A percentile compares a stretch with the other conserved stretches of the same genome.
Evolutionary conservation across 1,284 basidiomycete genomes (phyloP).

Genomic region (Ustilago cynodontis): DNA sequence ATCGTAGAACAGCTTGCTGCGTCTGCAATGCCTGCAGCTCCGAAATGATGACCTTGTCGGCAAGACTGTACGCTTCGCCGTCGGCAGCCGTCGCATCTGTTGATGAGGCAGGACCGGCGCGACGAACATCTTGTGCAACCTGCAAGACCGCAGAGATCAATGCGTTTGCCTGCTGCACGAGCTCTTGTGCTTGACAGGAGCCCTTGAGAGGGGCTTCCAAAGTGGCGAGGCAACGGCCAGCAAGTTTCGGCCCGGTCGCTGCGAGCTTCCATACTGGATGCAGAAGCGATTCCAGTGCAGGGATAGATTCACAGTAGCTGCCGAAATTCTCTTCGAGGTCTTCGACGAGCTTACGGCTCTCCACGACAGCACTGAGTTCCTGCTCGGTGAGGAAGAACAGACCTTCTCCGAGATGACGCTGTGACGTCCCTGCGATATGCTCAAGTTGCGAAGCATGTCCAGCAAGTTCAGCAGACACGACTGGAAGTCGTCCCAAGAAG

Average conservation of each 20-base stretch:
- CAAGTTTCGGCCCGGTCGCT: background rate
- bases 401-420: background rate
- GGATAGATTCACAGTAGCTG: slow-evolving; percentile 9
- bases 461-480: slow-evolving; percentile 18
- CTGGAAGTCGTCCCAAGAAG: slow-evolving; percentile 14
- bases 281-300: slow-evolving; percentile 40
- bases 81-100: background rate
- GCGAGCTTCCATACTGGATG: slow-evolving; percentile 35
- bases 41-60: slow-evolving; percentile 45
- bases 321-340: slow-evolving; percentile 18
- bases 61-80: slow-evolving; percentile 23
- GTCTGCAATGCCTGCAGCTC: slow-evolving; percentile 34
- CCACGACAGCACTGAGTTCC: slow-evolving; percentile 16
- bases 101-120: slow-evolving; percentile 9
- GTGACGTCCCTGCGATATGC: slow-evolving; percentile 7
- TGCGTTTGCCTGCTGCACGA: slow-evolving; percentile 31
- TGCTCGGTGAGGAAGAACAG: slow-evolving; percentile 35
- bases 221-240: slow-evolving; percentile 25
- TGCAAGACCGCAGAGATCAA: slow-evolving; percentile 64
- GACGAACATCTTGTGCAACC: slow-evolving; percentile 63
- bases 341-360: slow-evolving; percentile 15
- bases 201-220: slow-evolving; percentile 19
- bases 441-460: slow-evolving; percentile 20
- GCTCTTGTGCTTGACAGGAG: slow-evolving; percentile 13
- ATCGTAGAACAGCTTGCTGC: slow-evolving; percentile 39